Evolutionary conservation across 2,329 filamentous ascomycete species (phyloP), one percentile per base, ranked within the genome.

Genomic region (Elsinoe necatrix): DNA sequence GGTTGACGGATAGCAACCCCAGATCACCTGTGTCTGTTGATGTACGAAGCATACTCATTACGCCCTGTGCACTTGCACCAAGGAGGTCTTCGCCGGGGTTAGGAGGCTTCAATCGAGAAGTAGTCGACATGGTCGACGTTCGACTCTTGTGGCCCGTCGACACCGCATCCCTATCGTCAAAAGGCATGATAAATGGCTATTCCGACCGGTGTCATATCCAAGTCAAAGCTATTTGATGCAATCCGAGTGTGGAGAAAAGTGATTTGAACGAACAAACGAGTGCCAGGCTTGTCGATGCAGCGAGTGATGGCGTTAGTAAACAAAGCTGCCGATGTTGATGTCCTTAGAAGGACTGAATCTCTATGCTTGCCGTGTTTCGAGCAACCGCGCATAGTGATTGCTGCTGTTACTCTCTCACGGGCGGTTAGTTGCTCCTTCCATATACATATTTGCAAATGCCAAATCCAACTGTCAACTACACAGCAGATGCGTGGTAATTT

Each of bases 41-140:
- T 9, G 74, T 77, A 58, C 73, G 72, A 56, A 77, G 72, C 75
- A 78, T 78, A 60, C 72, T 75, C 65, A 74, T 67, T 59, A 77
- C 70, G 39, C 72, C 73, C 23, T 72, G 71, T 66, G 63, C 58
- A 57, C 68, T 54, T 45, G 63, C 57, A 57, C 63, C 60, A 61
- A 65, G 58, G 60, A 61, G 58, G 60, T 67, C 65, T 66, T 58
- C 67, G 63, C 50, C 66, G 35, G 16, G 64, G 63, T 47, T 62
- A 62, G 25, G 63, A 62, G 12, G 63, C 58, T 54, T 63, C 65
- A 35, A 66, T 66, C 35, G 69, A 65, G 70, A 70, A 48, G 63
- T 63, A 21, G 63, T 66, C 21, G 75, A 77, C 55, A 73, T 61
- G 63, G 73, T 73, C 31, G 74, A 77, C 31, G 73, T 71, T 61